These are phyloP conservation scores for Cocos nucifera DNA, from an alignment of 176 grass and related monocot species.

Conservation along the genomic window DNA sequence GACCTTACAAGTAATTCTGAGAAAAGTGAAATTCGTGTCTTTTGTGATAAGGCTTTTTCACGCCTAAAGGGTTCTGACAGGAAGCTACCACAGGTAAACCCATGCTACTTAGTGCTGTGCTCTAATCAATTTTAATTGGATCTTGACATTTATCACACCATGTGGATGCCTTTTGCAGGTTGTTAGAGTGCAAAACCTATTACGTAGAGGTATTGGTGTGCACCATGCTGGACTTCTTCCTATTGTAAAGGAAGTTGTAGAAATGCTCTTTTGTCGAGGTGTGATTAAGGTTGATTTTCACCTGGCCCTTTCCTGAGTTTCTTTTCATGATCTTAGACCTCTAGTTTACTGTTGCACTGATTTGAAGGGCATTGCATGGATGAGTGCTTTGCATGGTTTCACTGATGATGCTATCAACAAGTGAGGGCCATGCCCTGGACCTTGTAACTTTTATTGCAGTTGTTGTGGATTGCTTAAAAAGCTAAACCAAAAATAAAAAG, in stretches of 20 bases:
- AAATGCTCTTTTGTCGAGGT: slow-evolving; percentile 96
- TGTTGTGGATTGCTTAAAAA: too few relatives aligned
- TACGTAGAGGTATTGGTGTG: slow-evolving; percentile 81
- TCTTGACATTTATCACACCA: slow-evolving; percentile 5
- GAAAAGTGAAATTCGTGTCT: slow-evolving; percentile 96
- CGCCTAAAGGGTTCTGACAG: slow-evolving; percentile 93
- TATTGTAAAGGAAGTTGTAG: slow-evolving; percentile 98
- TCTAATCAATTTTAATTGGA: slow-evolving; percentile 4
- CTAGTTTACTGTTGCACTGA: not conserved
- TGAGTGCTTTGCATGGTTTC: too few relatives aligned
- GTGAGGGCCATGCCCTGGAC: too few relatives aligned
- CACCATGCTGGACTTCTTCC: slow-evolving; percentile 99
- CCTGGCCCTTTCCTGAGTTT: slow-evolving; percentile 19
- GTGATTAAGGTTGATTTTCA: slow-evolving; percentile 73
- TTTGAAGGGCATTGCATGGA: not conserved
- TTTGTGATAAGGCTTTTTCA: slow-evolving; percentile 97
- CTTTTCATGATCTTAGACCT: not conserved
- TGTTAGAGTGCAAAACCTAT: slow-evolving; percentile 69
- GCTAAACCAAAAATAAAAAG: too few relatives aligned
- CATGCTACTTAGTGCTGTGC: slow-evolving; percentile 5
- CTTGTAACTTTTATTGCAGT: too few relatives aligned
- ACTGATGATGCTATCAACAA: too few relatives aligned
- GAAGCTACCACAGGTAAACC: slow-evolving; percentile 79
- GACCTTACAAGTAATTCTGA: slow-evolving; percentile 82
- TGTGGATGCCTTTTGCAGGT: slow-evolving; percentile 41